Percentiles rank a stretch among this genome's conserved stretches.
Conservation (phyloP, 768 basidiomycete species). For the Tulasnella sp. region DNA sequence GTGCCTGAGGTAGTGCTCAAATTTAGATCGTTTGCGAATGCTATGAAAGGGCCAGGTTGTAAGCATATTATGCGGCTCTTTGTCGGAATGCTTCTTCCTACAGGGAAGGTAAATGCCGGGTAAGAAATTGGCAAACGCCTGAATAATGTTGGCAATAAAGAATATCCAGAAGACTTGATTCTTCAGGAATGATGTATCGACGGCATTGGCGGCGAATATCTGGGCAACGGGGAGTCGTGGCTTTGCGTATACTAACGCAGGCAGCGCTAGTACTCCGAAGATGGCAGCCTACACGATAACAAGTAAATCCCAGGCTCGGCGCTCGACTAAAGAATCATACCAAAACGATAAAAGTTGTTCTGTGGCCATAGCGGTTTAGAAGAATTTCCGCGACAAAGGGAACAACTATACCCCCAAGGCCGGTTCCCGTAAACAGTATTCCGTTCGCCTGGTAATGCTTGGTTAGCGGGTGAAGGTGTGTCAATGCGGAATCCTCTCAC, state of each 20-base stretch:
- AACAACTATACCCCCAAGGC: constrained; percentile 15
- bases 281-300: constrained; percentile 10
- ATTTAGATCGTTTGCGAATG: constrained; percentile 20
- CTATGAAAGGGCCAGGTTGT: neutral
- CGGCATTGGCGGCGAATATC: neutral
- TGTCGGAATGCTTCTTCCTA: neutral
- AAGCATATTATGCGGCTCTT: neutral
- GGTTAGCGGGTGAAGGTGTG: neutral
- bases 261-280: constrained; percentile 9
- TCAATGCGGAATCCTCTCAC: constrained; percentile 1
- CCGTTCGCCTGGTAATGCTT: constrained; percentile 17
- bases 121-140: constrained; percentile 23
- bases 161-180: constrained; percentile 24
- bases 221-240: constrained; percentile 21
- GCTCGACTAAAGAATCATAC: neutral
- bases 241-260: constrained; percentile 23
- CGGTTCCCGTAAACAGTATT: constrained; percentile 20
- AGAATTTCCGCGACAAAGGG: constrained; percentile 20
- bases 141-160: constrained; percentile 19
- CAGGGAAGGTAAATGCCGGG: constrained; percentile 23
- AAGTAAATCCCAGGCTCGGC: neutral
- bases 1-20: constrained; percentile 25
- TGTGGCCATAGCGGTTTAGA: constrained; percentile 12
- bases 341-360: constrained; percentile 13
- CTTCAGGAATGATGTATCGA: constrained; percentile 18